These are phyloP conservation scores for Scutellaria barbata DNA, from an alignment of 257 asterid genomes.

Conservation along the genomic window DNA sequence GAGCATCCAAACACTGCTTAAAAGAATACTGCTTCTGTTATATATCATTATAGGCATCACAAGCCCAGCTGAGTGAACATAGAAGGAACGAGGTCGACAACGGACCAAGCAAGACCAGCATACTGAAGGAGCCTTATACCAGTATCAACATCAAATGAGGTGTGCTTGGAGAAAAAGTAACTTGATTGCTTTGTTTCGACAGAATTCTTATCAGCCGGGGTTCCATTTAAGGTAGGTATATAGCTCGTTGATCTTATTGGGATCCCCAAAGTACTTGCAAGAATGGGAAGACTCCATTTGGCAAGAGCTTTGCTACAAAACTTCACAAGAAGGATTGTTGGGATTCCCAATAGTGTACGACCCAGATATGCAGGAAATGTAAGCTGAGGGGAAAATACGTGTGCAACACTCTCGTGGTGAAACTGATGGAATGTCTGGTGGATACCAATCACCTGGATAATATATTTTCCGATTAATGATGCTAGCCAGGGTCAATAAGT, in stretches of 20 bases:
- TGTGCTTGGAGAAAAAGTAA: constrained; percentile 65
- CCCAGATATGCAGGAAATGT: constrained; percentile 57
- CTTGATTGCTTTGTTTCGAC: constrained; percentile 66
- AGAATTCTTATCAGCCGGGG: constrained; percentile 51
- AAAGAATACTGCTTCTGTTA: constrained; percentile 7
- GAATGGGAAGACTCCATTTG: constrained; percentile 87
- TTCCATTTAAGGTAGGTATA: constrained; percentile 57
- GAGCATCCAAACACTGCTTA: constrained; percentile 33
- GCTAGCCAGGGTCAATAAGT: neutral
- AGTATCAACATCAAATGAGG: constrained; percentile 80
- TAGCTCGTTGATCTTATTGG: constrained; percentile 82
- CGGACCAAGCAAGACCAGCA: constrained; percentile 96
- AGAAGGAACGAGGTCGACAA: constrained; percentile 94
- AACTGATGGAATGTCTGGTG: constrained; percentile 92
- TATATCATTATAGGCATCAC: constrained; percentile 46
- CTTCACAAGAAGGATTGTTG: constrained; percentile 84
- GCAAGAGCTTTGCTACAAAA: constrained; percentile 91
- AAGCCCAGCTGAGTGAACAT: constrained; percentile 63
- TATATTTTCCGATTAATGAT: constrained; percentile 20
- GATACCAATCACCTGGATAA: constrained; percentile 76
- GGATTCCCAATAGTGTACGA: constrained; percentile 81
- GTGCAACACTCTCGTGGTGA: constrained; percentile 83
- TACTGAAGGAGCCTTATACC: constrained; percentile 96
- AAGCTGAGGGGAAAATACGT: constrained; percentile 68
- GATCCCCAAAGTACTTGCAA: constrained; percentile 83